These are phyloP conservation scores for Pythium rhizo-oryzae DNA, from an alignment of 352 stramenopile genomes.

Conservation along the genomic window DNA sequence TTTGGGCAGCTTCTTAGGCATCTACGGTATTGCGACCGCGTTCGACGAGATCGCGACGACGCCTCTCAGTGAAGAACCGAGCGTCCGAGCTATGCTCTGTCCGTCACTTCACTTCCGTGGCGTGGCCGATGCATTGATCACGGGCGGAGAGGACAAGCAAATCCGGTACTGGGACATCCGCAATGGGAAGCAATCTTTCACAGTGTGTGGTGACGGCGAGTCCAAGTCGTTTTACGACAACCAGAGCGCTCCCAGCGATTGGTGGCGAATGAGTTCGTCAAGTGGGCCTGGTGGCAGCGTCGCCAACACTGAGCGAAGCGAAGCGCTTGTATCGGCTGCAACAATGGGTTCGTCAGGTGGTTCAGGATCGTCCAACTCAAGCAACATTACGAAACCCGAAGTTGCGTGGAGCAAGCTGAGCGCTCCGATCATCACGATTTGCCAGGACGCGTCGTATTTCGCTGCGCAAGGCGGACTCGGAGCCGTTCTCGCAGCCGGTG, in stretches of 20 bases:
- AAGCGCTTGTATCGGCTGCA: constrained; percentile 33
- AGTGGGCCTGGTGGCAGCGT: constrained; percentile 29
- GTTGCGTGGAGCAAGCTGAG: constrained; percentile 88
- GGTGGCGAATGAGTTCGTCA: constrained; percentile 83
- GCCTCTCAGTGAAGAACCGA: constrained; percentile 73
- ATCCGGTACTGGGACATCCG: constrained; percentile 98
- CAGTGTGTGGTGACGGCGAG: constrained; percentile 87
- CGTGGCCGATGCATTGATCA: constrained; percentile 90
- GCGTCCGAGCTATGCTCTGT: constrained; percentile 87
- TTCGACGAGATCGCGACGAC: constrained; percentile 86
- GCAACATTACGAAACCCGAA: constrained; percentile 73
- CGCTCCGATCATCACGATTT: constrained; percentile 83
- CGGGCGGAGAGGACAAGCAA: constrained; percentile 92
- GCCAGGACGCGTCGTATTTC: constrained; percentile 81
- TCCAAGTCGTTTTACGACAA: constrained; percentile 90
- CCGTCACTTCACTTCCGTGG: constrained; percentile 87
- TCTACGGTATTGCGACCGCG: constrained; percentile 78
- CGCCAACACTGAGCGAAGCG: constrained; percentile 30
- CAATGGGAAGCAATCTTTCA: constrained; percentile 93
- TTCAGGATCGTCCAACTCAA: constrained; percentile 10
- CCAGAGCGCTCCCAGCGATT: constrained; percentile 71
- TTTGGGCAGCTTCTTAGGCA: constrained; percentile 75
- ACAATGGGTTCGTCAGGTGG: constrained; percentile 28
- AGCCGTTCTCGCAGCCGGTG: constrained; percentile 45
- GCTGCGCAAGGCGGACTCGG: constrained; percentile 51